Evolutionary conservation across 2,329 filamentous ascomycete species (phyloP).

Genomic region (Fusarium compactum): DNA sequence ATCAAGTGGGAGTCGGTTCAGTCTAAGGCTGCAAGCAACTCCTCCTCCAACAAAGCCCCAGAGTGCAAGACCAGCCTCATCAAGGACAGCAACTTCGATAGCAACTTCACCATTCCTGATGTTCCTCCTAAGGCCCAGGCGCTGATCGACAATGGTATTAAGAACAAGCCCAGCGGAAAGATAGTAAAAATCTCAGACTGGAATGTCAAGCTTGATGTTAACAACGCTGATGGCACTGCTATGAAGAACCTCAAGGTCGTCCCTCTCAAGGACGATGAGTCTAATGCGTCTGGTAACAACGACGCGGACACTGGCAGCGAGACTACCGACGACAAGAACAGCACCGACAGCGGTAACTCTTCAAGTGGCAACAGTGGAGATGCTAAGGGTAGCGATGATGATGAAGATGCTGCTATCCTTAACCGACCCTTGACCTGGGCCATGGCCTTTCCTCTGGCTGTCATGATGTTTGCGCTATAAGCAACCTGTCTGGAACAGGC

Average conservation of each 20-base stretch:
- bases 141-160: conserved; percentile 82
- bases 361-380: conserved; percentile 27
- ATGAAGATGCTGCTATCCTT: conserved; percentile 48
- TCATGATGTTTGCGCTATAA: conserved; percentile 52
- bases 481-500: conserved; percentile 1
- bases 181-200: conserved; percentile 76
- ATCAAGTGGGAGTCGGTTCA: conserved; percentile 78
- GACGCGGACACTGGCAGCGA: conserved; percentile 51
- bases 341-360: conserved; percentile 35
- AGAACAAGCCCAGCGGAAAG: conserved; percentile 71
- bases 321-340: conserved; percentile 40
- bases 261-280: conserved; percentile 57
- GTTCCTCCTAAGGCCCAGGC: conserved; percentile 75
- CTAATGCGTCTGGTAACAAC: conserved; percentile 62
- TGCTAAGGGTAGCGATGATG: conserved; percentile 46
- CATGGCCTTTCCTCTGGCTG: conserved; percentile 51
- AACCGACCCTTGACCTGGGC: conserved; percentile 51
- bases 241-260: conserved; percentile 62
- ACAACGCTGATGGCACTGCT: conserved; percentile 55
- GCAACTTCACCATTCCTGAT: conserved; percentile 81
- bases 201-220: conserved; percentile 62
- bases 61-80: conserved; percentile 77
- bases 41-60: conserved; percentile 64
- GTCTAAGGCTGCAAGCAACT: conserved; percentile 67
- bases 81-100: conserved; percentile 74